These are phyloP conservation scores for Podila horticola DNA, from an alignment of 192 early-diverging fungal species.

Conservation along the genomic window DNA sequence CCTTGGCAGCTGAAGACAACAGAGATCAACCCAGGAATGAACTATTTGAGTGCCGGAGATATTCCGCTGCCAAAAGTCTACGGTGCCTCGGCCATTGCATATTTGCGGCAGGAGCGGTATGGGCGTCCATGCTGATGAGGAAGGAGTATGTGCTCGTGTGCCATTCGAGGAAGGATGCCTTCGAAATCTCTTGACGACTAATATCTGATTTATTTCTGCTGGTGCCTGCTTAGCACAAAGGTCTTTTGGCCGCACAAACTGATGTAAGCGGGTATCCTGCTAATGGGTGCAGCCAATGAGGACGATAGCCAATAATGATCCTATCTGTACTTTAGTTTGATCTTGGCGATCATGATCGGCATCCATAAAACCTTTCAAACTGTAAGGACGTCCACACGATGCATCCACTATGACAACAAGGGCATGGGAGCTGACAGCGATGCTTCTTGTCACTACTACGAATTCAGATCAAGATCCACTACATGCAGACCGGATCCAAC, in stretches of 20 bases:
- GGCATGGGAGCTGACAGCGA: not conserved
- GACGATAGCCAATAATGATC: too few relatives aligned
- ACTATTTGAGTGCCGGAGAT: conserved; percentile 64
- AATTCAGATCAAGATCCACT: conserved; percentile 56
- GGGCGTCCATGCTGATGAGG: conserved; percentile 38
- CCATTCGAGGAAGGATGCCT: not conserved
- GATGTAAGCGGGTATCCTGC: conserved; percentile 42
- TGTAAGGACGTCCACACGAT: conserved; percentile 27
- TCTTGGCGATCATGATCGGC: conserved; percentile 55
- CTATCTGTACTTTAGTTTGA: conserved; percentile 29
- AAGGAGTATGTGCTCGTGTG: conserved; percentile 22
- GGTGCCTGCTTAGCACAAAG: conserved; percentile 15
- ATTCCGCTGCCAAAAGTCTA: conserved; percentile 61
- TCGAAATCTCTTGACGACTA: not conserved
- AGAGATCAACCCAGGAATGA: conserved; percentile 58
- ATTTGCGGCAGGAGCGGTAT: conserved; percentile 45
- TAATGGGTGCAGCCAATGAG: too few relatives aligned
- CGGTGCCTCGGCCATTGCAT: conserved; percentile 40
- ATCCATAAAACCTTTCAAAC: conserved; percentile 63
- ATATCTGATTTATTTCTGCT: not conserved
- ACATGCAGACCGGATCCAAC: conserved; percentile 56
- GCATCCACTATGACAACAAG: not conserved
- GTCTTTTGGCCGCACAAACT: conserved; percentile 63
- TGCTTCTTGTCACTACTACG: too few relatives aligned
- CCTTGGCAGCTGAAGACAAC: conserved; percentile 50